Evolutionary conservation across 768 basidiomycete genomes (phyloP), one percentile per base, ranked within the genome.

Genomic region (Termitomyces sp.): DNA sequence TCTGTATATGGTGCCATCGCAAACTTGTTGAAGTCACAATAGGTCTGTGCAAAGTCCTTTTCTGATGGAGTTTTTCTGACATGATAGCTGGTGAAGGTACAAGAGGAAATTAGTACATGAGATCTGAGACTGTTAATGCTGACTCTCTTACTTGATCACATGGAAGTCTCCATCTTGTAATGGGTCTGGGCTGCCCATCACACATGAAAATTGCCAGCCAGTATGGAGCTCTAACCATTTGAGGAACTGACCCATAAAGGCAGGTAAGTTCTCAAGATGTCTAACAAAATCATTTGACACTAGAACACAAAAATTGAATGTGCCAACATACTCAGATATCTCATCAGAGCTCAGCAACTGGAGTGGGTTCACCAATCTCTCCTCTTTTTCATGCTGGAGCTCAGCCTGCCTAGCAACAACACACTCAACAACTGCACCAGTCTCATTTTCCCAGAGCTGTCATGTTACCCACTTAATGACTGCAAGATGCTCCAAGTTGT

Each of bases 1-100:
- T 56, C 50, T 5, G 50, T 56, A 47, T 46, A 60, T 14, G 54
- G 59, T 5, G n/a, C 38, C 21, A 60, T 48, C 17, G 52, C 55
- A 2, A 31, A 12, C 50, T 56, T 40, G 5, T 60, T 37, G 17
- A 60, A 60, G 40, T 57, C 52, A 1, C 10, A 6, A 25, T 54
- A 41, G 17, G 45, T 48, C 29, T 47, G 29, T 5, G 31, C 45
- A 37, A 60, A 59, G 9, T 51, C 44, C 17, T 43, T 52, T 5
- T 49, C 58, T 2, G 32, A 34, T 14, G 41, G 52, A 12, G 41
- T 41, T 53, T 42, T 31, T 0, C 41, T 19, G 2, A 53, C 41
- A 53, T 42, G 52, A 25, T 43, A 53, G 11, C 52, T 42, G 19
- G 5, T 23, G 21, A 7, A 19, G 25, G 17, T 17, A 27, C 4